Evolutionary conservation across 2,329 filamentous ascomycete genomes (phyloP).

Genomic region (Alternaria solani): DNA sequence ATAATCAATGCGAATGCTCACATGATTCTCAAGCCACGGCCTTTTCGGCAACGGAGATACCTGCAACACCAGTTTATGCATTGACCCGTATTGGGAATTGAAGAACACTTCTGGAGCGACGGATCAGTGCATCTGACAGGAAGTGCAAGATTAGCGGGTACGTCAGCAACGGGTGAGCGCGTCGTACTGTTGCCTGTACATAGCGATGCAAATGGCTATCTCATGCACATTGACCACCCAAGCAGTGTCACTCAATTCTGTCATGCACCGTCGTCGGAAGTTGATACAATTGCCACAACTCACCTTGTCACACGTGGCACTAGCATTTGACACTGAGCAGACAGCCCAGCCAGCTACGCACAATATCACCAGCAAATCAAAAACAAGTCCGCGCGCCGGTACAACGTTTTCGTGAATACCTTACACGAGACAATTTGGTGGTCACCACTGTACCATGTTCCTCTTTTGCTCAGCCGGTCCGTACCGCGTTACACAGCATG

Average conservation of each 20-base stretch:
- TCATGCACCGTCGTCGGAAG: background rate
- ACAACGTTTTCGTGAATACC: background rate
- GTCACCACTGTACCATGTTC: background rate
- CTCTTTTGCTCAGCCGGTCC: slow-evolving; percentile 15
- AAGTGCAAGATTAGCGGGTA: slow-evolving; percentile 22
- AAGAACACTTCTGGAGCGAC: slow-evolving; percentile 17
- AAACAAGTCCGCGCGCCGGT: background rate
- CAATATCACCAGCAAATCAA: background rate
- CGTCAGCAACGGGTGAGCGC: slow-evolving; percentile 13
- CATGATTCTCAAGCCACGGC: slow-evolving; percentile 4
- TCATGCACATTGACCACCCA: slow-evolving; percentile 5
- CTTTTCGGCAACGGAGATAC: slow-evolving; percentile 1
- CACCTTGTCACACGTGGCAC: slow-evolving; percentile 4
- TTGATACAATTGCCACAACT: background rate
- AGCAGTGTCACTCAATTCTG: background rate
- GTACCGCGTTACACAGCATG: slow-evolving; percentile 28
- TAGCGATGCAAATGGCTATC: slow-evolving; percentile 21
- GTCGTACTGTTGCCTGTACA: background rate
- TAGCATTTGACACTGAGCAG: background rate
- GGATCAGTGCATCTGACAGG: slow-evolving; percentile 30
- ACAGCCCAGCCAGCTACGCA: background rate
- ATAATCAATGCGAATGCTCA: slow-evolving; percentile 4
- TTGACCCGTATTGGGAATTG: slow-evolving; percentile 13
- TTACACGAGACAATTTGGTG: slow-evolving; percentile 1
- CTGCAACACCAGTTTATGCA: slow-evolving; percentile 24